These are phyloP conservation scores for Ceratocystis variospora DNA, from an alignment of 2,329 filamentous ascomycete genomes.

Conservation along the genomic window DNA sequence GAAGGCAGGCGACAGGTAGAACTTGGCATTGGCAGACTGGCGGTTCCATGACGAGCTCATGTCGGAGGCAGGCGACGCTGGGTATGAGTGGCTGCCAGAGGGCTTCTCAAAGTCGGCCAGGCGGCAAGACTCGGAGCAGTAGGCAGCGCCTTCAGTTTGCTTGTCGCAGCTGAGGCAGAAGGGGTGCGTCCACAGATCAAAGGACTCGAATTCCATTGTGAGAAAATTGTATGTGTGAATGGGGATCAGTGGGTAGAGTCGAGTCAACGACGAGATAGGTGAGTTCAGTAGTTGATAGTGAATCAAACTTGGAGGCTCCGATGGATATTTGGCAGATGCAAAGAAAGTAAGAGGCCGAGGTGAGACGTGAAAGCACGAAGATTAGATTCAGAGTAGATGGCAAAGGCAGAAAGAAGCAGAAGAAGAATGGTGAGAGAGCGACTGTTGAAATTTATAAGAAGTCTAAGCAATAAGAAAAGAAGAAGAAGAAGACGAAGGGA, in stretches of 20 bases:
- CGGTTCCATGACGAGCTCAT: slow-evolving; percentile 10
- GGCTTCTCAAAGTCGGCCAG: slow-evolving; percentile 69
- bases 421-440: not conserved
- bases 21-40: slow-evolving; percentile 29
- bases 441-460: not conserved
- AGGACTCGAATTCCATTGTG: slow-evolving; percentile 33
- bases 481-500: not conserved
- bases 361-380: not conserved
- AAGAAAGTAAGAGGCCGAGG: not conserved
- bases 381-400: slow-evolving; percentile 5
- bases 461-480: not conserved
- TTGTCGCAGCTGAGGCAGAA: slow-evolving; percentile 92
- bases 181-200: slow-evolving; percentile 66
- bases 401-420: not conserved
- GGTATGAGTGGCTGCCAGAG: slow-evolving; percentile 20
- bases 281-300: not conserved
- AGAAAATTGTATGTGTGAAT: not conserved
- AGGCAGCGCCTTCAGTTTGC: slow-evolving; percentile 59
- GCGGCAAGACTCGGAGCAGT: slow-evolving; percentile 86
- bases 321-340: not conserved
- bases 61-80: slow-evolving; percentile 23
- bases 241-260: not conserved
- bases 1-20: slow-evolving; percentile 61
- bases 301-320: not conserved
- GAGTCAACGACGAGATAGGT: slow-evolving; percentile 7